phyloP scores from a whole-genome alignment of 2,329 filamentous ascomycete genomes.

The Aciculosporium take region DNA sequence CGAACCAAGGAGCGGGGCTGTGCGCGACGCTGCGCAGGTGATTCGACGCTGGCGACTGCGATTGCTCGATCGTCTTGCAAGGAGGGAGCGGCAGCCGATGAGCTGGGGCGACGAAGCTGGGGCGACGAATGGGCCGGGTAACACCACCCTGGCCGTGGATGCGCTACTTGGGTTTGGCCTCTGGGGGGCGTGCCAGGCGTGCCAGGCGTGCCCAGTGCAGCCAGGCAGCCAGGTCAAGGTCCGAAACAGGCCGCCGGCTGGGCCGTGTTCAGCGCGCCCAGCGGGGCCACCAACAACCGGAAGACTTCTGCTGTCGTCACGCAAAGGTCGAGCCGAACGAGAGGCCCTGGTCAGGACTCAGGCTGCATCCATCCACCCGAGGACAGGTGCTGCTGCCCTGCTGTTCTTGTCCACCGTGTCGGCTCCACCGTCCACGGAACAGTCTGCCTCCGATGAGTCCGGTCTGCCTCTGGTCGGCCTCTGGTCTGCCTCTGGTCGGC shows the following conservation, averaged over 20 bases:
- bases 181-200: no score
- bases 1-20: not conserved
- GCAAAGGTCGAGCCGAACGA: no score
- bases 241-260: not conserved
- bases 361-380: no score
- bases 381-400: no score
- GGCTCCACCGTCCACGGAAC: no score
- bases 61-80: not conserved
- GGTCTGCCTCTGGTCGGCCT: no score
- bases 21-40: not conserved
- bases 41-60: not conserved
- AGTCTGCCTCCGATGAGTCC: no score
- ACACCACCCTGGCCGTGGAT: not conserved
- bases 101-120: not conserved
- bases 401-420: no score
- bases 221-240: not conserved
- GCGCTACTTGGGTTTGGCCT: not conserved
- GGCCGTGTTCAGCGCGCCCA: not conserved
- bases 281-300: no score
- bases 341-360: no score
- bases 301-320: no score
- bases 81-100: not conserved
- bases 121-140: not conserved
- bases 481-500: no score
- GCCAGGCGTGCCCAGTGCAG: not conserved